Percentiles rank a stretch among this genome's conserved stretches.
Conservation (phyloP, 2,329 filamentous ascomycete genomes). For the Fusarium mangiferae region DNA sequence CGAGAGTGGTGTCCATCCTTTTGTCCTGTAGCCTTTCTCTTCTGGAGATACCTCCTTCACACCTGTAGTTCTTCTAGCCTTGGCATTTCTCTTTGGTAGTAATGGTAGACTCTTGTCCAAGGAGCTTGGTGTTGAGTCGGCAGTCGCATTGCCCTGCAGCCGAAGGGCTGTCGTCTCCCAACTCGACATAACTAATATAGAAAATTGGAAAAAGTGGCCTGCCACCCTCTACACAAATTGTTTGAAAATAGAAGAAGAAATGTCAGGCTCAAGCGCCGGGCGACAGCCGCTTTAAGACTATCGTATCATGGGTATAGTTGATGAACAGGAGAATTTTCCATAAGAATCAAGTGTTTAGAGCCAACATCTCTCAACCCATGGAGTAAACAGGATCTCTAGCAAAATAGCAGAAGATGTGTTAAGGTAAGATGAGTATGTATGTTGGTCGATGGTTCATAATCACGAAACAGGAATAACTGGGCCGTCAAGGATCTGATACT, state of each 20-base stretch:
- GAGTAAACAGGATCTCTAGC: constrained; percentile 12
- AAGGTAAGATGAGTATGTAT: constrained; percentile 25
- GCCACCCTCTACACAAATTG: neutral
- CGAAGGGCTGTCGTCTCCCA: constrained; percentile 25
- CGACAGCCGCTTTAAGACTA: constrained; percentile 3
- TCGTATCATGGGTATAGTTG: neutral
- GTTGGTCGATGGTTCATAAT: constrained; percentile 27
- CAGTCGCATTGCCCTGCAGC: neutral
- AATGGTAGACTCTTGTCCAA: constrained; percentile 14
- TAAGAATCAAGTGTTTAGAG: neutral
- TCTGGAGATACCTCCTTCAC: neutral
- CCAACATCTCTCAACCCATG: constrained; percentile 9
- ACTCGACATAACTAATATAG: constrained; percentile 22
- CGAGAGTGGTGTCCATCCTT: constrained; percentile 41
- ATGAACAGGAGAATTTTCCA: neutral
- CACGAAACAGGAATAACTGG: constrained; percentile 36
- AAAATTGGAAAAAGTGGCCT: constrained; percentile 3
- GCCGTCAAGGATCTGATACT: constrained; percentile 9
- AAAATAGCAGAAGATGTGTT: constrained; percentile 27
- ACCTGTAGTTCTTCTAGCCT: neutral
- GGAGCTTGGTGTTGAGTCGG: neutral
- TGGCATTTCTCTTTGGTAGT: neutral
- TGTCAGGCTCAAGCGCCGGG: neutral
- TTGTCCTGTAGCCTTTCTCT: accelerated
- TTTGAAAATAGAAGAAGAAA: neutral